phyloP scores from a whole-genome alignment of 2,329 filamentous ascomycete genomes.

The Microsporum canis region DNA sequence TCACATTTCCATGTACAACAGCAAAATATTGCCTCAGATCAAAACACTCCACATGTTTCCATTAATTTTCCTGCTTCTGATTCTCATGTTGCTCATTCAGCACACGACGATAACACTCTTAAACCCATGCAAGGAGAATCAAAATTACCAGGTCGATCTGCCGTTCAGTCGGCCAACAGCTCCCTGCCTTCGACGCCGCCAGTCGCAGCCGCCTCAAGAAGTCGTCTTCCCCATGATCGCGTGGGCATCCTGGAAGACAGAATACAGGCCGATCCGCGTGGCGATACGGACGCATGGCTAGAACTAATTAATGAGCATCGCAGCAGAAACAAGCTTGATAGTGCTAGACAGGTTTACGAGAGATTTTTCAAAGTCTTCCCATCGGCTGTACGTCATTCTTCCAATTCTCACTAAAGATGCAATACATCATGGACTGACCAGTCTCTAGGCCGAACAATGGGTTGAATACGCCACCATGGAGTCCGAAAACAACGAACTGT shows the following conservation, averaged over 20 bases:
- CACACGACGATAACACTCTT: slow-evolving; percentile 32
- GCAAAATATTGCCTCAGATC: slow-evolving; percentile 46
- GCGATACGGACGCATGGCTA: slow-evolving; percentile 86
- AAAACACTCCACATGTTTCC: slow-evolving; percentile 37
- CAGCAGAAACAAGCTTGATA: slow-evolving; percentile 68
- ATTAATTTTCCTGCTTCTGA: slow-evolving; percentile 41
- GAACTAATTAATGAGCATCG: slow-evolving; percentile 75
- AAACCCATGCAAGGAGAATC: slow-evolving; percentile 24
- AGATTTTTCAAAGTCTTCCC: slow-evolving; percentile 83
- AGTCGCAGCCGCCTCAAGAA: slow-evolving; percentile 37
- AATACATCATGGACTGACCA: slow-evolving; percentile 21
- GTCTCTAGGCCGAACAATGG: slow-evolving; percentile 73
- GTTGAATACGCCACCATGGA: slow-evolving; percentile 82
- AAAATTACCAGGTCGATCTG: slow-evolving; percentile 13
- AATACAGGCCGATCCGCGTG: slow-evolving; percentile 82
- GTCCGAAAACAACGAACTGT: slow-evolving; percentile 71
- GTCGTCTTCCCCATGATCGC: slow-evolving; percentile 58
- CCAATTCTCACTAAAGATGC: neutral
- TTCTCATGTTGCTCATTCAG: slow-evolving; percentile 36
- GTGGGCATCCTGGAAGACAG: slow-evolving; percentile 77
- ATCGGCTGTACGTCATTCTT: slow-evolving; percentile 59
- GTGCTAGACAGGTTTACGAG: slow-evolving; percentile 68
- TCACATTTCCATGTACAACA: slow-evolving; percentile 49
- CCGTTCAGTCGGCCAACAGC: slow-evolving; percentile 25
- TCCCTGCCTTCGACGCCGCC: slow-evolving; percentile 31